phyloP scores from a whole-genome alignment of 2,329 filamentous ascomycete genomes.

The Xylaria sp. region DNA sequence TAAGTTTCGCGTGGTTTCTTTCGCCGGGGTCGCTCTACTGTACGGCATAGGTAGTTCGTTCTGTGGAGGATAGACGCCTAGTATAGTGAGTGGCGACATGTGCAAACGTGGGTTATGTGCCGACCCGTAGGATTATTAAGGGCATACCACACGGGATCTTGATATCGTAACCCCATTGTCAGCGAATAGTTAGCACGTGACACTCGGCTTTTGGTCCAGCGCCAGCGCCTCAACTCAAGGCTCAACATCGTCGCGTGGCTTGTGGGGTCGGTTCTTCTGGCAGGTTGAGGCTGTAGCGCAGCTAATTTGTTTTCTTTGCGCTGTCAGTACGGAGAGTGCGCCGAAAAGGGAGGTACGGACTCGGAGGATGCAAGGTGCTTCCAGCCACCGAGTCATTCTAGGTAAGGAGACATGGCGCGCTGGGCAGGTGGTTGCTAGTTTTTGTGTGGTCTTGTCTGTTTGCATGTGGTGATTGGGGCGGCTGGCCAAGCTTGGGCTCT shows the following conservation, averaged over 20 bases:
- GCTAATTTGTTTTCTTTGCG: background rate
- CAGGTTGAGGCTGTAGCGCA: too few species aligned
- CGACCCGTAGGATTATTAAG: background rate
- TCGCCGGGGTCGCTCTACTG: background rate
- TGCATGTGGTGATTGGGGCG: slow-evolving; percentile 22
- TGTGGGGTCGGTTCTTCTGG: background rate
- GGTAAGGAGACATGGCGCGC: background rate
- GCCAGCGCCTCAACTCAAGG: too few species aligned
- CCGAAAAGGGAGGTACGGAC: background rate
- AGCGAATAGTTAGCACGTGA: slow-evolving; percentile 10
- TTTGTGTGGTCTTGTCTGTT: slow-evolving; percentile 1
- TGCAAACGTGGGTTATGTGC: background rate
- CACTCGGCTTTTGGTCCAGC: background rate
- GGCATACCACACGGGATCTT: background rate
- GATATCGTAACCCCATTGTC: background rate
- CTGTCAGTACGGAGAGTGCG: background rate
- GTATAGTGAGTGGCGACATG: background rate
- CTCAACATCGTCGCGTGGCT: slow-evolving; percentile 1
- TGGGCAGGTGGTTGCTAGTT: background rate
- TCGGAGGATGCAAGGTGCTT: background rate
- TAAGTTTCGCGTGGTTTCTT: slow-evolving; percentile 1
- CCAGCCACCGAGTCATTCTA: slow-evolving; percentile 1
- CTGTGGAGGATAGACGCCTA: background rate
- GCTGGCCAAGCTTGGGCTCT: slow-evolving; percentile 11
- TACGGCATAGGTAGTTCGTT: background rate